These are phyloP conservation scores for Cladobotryum mycophilum DNA, from an alignment of 2,329 filamentous ascomycete genomes.

Conservation along the genomic window DNA sequence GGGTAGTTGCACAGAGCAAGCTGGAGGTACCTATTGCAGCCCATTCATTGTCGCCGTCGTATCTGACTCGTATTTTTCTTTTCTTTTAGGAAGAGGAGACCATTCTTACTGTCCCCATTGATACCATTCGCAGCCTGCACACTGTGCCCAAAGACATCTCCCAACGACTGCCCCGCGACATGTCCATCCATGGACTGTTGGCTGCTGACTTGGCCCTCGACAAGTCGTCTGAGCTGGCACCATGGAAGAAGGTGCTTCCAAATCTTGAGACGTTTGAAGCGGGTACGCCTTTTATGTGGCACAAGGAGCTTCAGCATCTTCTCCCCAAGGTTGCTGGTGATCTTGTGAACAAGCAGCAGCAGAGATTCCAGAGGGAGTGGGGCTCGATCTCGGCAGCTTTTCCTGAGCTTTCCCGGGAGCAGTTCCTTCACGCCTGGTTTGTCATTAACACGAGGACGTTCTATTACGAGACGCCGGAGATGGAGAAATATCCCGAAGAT, in stretches of 20 bases:
- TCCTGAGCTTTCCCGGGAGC: constrained; percentile 23
- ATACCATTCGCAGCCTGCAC: constrained; percentile 57
- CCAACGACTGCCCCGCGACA: constrained; percentile 44
- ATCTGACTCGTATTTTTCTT: not conserved
- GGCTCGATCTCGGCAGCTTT: constrained; percentile 25
- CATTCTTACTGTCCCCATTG: constrained; percentile 59
- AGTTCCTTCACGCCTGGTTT: not conserved
- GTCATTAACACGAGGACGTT: not conserved
- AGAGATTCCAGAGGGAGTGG: constrained; percentile 38
- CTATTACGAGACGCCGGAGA: not conserved
- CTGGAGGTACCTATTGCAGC: constrained; percentile 47
- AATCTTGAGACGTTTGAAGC: constrained; percentile 50
- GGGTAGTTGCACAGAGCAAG: constrained; percentile 59
- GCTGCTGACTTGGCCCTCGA: constrained; percentile 61
- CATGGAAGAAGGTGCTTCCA: constrained; percentile 65
- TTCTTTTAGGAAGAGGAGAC: constrained; percentile 40
- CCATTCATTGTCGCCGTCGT: not conserved
- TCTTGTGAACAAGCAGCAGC: constrained; percentile 48
- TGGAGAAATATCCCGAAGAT: not conserved
- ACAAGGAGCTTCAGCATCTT: constrained; percentile 35
- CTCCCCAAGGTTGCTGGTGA: constrained; percentile 38
- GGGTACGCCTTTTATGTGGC: constrained; percentile 39
- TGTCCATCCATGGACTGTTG: constrained; percentile 64
- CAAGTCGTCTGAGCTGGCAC: constrained; percentile 38
- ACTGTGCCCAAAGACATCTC: constrained; percentile 51